phyloP scores from a whole-genome alignment of 2,329 filamentous ascomycete genomes.

The Corniculantispora saksenae region DNA sequence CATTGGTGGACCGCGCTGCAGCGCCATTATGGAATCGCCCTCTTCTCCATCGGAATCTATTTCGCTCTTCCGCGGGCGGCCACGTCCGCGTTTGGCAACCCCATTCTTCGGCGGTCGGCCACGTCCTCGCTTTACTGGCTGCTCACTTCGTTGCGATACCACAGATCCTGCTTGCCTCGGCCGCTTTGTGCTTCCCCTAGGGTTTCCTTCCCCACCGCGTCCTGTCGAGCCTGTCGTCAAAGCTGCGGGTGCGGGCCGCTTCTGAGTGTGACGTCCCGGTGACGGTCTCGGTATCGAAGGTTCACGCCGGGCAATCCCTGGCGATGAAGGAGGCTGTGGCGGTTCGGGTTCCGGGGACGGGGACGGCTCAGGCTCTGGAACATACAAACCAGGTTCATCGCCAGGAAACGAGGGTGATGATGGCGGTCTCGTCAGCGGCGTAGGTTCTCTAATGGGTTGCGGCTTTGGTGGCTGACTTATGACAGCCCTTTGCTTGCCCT shows the following conservation, averaged over 20 bases:
- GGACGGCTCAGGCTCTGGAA: not conserved
- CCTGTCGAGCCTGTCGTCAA: not conserved
- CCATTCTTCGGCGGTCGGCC: constrained; percentile 19
- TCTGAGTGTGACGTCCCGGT: not conserved
- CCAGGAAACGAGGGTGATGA: not conserved
- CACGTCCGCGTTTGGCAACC: constrained; percentile 10
- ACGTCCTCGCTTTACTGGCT: constrained; percentile 14
- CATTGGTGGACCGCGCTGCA: constrained; percentile 50
- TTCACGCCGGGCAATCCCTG: not conserved
- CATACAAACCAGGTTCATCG: not conserved
- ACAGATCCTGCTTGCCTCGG: constrained; percentile 12
- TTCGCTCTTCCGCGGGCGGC: constrained; percentile 13
- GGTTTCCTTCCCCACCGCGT: not conserved
- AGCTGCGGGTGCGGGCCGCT: not conserved
- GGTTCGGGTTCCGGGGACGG: not conserved
- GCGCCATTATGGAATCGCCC: constrained; percentile 40
- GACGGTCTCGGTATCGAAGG: not conserved
- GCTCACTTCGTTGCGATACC: not conserved
- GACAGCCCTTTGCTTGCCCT: constrained; percentile 21
- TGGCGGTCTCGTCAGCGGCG: not conserved
- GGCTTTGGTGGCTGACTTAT: not conserved
- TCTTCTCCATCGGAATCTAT: constrained; percentile 31
- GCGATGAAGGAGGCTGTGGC: not conserved
- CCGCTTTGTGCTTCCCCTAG: not conserved
- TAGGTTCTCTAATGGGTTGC: not conserved